phyloP scores from a whole-genome alignment of 2,329 filamentous ascomycete genomes.

The Curvularia eragrostidis region DNA sequence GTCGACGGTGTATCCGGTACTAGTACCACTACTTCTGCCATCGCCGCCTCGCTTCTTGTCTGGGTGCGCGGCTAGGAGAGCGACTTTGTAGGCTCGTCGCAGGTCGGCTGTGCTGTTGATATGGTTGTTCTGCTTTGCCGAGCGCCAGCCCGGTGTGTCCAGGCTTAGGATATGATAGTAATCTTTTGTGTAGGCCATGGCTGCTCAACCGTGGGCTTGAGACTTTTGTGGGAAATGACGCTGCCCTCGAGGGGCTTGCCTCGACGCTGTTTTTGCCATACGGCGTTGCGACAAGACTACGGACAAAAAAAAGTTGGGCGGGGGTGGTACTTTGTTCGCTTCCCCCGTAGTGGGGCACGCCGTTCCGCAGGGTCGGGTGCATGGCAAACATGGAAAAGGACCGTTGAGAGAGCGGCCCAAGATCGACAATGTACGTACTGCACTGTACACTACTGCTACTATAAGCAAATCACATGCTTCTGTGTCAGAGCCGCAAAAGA shows the following conservation, averaged over 20 bases:
- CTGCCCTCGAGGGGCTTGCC: conserved; percentile 8
- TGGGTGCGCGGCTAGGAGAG: conserved; percentile 65
- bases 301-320: conserved; percentile 19
- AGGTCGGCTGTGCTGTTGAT: conserved; percentile 12
- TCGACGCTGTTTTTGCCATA: conserved; percentile 2
- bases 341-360: conserved; percentile 19
- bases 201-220: neutral
- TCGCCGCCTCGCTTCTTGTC: conserved; percentile 57
- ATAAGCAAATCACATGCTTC: neutral
- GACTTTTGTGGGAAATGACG: neutral
- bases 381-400: conserved; percentile 23
- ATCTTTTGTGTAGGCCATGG: conserved; percentile 37
- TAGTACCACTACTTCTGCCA: neutral
- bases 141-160: conserved; percentile 9
- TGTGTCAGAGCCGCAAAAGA: conserved; percentile 1
- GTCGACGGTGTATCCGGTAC: conserved; percentile 57
- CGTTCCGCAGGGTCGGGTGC: conserved; percentile 15
- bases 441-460: neutral
- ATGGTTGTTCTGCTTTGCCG: conserved; percentile 4
- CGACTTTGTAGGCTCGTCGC: conserved; percentile 60
- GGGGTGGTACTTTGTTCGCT: conserved; percentile 11
- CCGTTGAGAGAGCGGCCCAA: conserved; percentile 9
- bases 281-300: conserved; percentile 9
- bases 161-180: conserved; percentile 42
- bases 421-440: conserved; percentile 6